Base-by-base conservation (phyloP, 2,329 filamentous ascomycete genomes). In the Trichoderma oligosporum region DNA sequence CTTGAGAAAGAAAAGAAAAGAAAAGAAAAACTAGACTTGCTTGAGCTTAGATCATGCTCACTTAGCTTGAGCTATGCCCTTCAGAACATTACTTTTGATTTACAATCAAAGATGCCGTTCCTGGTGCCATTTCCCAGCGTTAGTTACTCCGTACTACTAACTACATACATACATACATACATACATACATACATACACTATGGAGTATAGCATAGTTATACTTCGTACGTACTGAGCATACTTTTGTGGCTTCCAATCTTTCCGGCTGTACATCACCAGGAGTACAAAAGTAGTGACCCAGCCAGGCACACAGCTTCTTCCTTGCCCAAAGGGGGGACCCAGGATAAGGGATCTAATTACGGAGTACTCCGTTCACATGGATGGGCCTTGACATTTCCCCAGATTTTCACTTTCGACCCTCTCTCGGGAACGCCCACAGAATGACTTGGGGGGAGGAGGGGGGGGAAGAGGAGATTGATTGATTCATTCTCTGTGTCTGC, bases 351-450 rank as follows among this genome's bases (percentile, higher is more conserved):
- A 44, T 16, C 27, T 12, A 38, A 31, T 11, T 31, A 31, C 6
- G 44, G 18, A 47, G 33, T n/a, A n/a, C n/a, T 47, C n/a, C 12
- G 35, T 18, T n/a, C 48, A 38, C 48, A 58, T 58, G 48, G 42
- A 31, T 35, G 44, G 48, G n/a, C n/a, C 48, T 54, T 53, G 56
- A 22, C 36, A 42, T 48, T 58, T 58, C 56, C 56, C 56, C 56
- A 54, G 56, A 58, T 58, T 54, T 58, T 54, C 42, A 24, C 33
- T 38, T 38, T 41, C 27, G 46, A 36, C 31, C 47, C 41, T 41
- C 56, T 41, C 33, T 22, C 33, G 31, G 12, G 27, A 38, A 29
- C 24, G 25, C 25, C 48, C 56, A 42, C 46, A 51, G 31, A n/a
- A 44, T 25, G 35, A 35, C 33, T 45, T 49, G 51, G 27, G 51